Evolutionary conservation across 2,329 filamentous ascomycete species (phyloP).

Genomic region (Trichophyton rubrum): DNA sequence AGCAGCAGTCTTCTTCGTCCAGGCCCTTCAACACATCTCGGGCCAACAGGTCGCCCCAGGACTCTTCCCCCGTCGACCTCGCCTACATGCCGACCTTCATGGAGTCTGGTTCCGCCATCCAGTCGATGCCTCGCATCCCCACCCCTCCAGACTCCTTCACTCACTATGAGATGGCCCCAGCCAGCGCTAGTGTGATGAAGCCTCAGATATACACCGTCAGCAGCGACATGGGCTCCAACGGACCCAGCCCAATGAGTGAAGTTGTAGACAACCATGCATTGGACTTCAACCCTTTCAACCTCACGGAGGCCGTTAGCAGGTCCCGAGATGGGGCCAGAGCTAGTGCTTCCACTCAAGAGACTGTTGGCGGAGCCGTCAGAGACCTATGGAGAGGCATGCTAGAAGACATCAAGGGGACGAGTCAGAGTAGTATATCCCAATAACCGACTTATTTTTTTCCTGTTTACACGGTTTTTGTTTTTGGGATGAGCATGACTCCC

Average conservation of each 20-base stretch:
- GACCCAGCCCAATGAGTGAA: constrained; percentile 45
- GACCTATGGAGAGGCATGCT: constrained; percentile 38
- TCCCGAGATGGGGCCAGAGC: constrained; percentile 26
- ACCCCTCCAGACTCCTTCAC: constrained; percentile 34
- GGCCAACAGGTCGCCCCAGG: constrained; percentile 43
- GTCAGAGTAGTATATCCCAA: constrained; percentile 6
- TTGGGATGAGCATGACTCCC: background rate
- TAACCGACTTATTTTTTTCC: background rate
- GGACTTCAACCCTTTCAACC: constrained; percentile 44
- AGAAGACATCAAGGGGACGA: constrained; percentile 38
- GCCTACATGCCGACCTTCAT: constrained; percentile 45
- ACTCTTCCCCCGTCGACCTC: constrained; percentile 52
- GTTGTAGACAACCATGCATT: constrained; percentile 44
- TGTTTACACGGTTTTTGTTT: background rate
- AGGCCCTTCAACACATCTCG: constrained; percentile 53
- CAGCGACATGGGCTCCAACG: constrained; percentile 32
- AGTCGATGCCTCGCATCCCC: constrained; percentile 36
- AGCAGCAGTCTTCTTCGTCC: constrained; percentile 16
- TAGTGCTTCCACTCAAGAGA: constrained; percentile 25
- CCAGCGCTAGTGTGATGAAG: constrained; percentile 33
- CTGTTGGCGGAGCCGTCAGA: constrained; percentile 26
- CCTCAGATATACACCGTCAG: constrained; percentile 45
- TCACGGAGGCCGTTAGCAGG: constrained; percentile 39
- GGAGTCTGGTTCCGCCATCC: constrained; percentile 22
- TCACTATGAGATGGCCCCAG: constrained; percentile 16